Conservation (phyloP, 1,284 basidiomycete genomes). For the Peniophora sp. region DNA sequence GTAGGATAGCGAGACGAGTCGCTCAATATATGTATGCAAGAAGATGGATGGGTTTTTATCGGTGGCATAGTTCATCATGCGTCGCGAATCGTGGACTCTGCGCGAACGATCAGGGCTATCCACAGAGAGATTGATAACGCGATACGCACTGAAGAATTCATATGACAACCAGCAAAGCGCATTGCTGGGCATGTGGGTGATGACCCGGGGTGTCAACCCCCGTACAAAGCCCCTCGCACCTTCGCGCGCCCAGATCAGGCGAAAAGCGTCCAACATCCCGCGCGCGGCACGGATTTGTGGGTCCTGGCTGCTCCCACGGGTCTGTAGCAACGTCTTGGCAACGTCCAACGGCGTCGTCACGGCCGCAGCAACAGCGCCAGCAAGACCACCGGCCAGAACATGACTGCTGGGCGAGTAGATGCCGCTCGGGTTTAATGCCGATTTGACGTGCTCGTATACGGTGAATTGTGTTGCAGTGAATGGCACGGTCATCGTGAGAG, state of each 20-base stretch:
- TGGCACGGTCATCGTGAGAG: conserved; percentile 93
- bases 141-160: conserved; percentile 87
- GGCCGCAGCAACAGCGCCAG: conserved; percentile 91
- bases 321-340: conserved; percentile 97
- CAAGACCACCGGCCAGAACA: conserved; percentile 84
- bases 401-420: conserved; percentile 90
- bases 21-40: background rate
- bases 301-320: conserved; percentile 80
- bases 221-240: conserved; percentile 82
- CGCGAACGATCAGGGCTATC: background rate
- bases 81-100: background rate
- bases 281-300: conserved; percentile 75
- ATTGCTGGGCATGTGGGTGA: conserved; percentile 96
- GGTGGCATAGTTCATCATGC: background rate
- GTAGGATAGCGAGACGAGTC: background rate
- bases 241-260: conserved; percentile 82
- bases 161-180: conserved; percentile 97
- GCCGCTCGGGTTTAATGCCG: conserved; percentile 77
- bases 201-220: conserved; percentile 85
- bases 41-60: background rate
- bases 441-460: conserved; percentile 92
- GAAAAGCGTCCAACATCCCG: conserved; percentile 86
- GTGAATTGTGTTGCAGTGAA: conserved; percentile 99
- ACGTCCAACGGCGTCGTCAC: conserved; percentile 97
- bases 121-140: background rate